Base-by-base conservation (phyloP, 2,329 filamentous ascomycete genomes). In the Clarireedia monteithiana region DNA sequence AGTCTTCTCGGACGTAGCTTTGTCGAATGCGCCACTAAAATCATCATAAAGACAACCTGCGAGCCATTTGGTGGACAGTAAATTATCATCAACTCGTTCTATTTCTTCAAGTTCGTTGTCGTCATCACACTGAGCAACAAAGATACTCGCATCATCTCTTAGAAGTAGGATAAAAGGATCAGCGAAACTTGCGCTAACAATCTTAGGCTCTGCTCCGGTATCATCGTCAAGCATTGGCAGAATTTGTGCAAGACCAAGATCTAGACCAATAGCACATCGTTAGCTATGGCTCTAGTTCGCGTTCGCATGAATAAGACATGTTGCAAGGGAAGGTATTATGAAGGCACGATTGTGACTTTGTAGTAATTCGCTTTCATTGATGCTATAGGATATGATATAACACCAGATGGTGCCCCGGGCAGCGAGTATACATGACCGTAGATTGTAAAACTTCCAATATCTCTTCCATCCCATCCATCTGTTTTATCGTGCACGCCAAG, bases 171-270 rank as follows among this genome's bases (percentile, higher is more conserved):
- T 72, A 67, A 91, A 96, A 0, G 90, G 90, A 63, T 97, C 92
- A 20, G 82, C 82, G 64, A 97, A 91, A 68, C 88, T 95, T 39
- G 89, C 87, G 65, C 84, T 87, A 47, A 91, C 75, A 44, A 94
- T 86, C 53, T 85, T 80, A 4, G 89, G 85, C 65, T 96, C 89
- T 20, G 82, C 85, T 12, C 88, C 91, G 0, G 86, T 91, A 61
- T 94, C 89, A 65, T 96, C 94, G 64, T 97, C 94, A 59, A 89
- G 82, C 80, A 97, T 90, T 0, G 91, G 90, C 50, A 96, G 80
- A 54, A 99, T 97, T 67, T 97, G 92, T 47, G 86, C 85, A 53
- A 99, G 79, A 10, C 87, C 89, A 58, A 99, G 81, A 70, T 95
- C 89, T 90, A 66, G 49, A 53, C 63, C 58, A 55, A 44, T 55